These are phyloP conservation scores for Grosmannia serpens DNA, from an alignment of 2,329 filamentous ascomycete species.

Conservation along the genomic window DNA sequence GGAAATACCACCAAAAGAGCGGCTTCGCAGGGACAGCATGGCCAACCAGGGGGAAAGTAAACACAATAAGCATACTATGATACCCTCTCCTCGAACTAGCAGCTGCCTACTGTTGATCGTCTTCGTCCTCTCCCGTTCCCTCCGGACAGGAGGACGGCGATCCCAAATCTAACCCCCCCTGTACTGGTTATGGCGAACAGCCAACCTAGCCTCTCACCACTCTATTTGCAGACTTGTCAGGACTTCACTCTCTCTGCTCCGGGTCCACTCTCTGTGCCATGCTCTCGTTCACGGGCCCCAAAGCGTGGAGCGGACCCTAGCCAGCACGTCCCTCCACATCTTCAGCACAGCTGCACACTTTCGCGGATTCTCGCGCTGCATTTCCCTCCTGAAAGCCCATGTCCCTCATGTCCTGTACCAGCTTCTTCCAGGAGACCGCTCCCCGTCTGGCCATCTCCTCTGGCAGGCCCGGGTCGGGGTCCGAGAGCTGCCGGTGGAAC, in stretches of 20 bases:
- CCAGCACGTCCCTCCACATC: background rate
- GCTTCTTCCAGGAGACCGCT: slow-evolving; percentile 34
- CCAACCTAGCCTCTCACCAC: too few relatives aligned
- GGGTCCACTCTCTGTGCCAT: background rate
- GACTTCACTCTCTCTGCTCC: too few relatives aligned
- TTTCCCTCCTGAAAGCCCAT: background rate
- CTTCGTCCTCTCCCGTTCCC: background rate
- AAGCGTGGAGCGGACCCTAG: background rate
- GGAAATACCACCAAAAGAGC: background rate
- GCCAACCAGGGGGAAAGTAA: background rate
- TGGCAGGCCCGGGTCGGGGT: slow-evolving; percentile 30
- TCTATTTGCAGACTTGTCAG: too few relatives aligned
- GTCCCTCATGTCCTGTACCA: slow-evolving; percentile 2
- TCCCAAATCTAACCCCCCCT: too few relatives aligned
- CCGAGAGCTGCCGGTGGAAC: slow-evolving; percentile 41
- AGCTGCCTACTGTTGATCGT: too few relatives aligned
- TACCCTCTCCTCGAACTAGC: background rate
- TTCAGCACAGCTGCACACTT: background rate
- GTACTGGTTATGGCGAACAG: too few relatives aligned
- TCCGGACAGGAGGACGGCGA: too few relatives aligned
- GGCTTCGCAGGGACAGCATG: background rate
- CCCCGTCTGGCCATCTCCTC: slow-evolving; percentile 40
- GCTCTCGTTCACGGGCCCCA: background rate
- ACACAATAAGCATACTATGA: background rate
- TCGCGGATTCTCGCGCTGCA: background rate